A percentile compares a stretch with the other conserved stretches of the same genome.
phyloP scores from a whole-genome alignment of 805 yeast genomes.

The Lipomyces yamadae region DNA sequence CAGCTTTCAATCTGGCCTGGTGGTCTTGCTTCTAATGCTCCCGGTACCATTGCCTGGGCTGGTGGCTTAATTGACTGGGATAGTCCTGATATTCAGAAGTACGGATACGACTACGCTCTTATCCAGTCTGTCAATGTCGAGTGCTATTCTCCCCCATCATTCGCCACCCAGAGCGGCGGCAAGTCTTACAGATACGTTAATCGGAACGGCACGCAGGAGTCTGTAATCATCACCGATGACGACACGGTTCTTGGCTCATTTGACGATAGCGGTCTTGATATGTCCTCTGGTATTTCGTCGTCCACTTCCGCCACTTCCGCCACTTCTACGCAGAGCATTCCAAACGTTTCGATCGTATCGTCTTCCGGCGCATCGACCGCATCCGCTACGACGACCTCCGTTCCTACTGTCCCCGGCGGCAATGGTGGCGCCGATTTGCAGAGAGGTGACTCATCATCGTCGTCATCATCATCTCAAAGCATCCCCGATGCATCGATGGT shows the following conservation, averaged over 20 bases:
- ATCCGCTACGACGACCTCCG: conserved; percentile 12
- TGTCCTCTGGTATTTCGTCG: conserved; percentile 48
- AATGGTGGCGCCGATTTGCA: conserved; percentile 18
- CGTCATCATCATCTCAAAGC: conserved; percentile 19
- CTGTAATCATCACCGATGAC: conserved; percentile 65
- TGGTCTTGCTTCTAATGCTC: conserved; percentile 55
- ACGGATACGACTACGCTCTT: conserved; percentile 81
- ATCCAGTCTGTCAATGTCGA: conserved; percentile 63
- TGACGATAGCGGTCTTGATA: conserved; percentile 72
- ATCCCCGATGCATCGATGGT: background rate
- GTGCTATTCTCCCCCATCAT: conserved; percentile 75
- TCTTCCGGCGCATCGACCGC: conserved; percentile 22
- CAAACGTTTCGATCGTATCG: conserved; percentile 6
- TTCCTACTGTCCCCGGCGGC: conserved; percentile 18
- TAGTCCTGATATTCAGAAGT: conserved; percentile 67
- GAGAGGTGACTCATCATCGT: conserved; percentile 14
- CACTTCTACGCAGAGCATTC: conserved; percentile 20
- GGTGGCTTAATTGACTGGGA: conserved; percentile 87
- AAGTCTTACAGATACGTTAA: conserved; percentile 60
- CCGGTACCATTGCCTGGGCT: conserved; percentile 75
- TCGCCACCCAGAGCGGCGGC: conserved; percentile 53
- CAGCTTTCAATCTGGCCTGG: conserved; percentile 63
- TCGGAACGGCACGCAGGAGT: conserved; percentile 54
- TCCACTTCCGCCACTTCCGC: conserved; percentile 27
- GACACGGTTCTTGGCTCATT: conserved; percentile 61